Base-by-base conservation (phyloP, 2,329 filamentous ascomycete genomes). In the Xylaria sp. region DNA sequence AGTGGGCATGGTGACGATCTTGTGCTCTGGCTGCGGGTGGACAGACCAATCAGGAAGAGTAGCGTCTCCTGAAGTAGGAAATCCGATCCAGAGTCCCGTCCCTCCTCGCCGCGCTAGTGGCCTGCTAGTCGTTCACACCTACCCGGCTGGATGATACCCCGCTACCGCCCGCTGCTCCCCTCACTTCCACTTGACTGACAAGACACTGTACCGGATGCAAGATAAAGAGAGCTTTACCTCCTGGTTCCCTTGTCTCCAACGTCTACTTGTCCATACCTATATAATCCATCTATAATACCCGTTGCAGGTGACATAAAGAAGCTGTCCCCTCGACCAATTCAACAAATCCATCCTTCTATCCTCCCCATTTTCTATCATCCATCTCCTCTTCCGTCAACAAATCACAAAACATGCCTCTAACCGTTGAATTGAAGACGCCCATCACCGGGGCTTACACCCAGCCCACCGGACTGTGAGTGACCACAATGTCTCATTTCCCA, bases 391-490 rank as follows among this genome's bases (percentile, higher is more conserved):
- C 25, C 25, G 61, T 66, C 54, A 15, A 31, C 78, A 80, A 80
- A 23, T n/a, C 18, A 36, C 23, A 46, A 7, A 58, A 56, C 72
- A 85, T 85, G 83, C 70, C 80, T 80, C 76, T 90, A 75, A 85
- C 85, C 65, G 82, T 86, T 72, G 86, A 90, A 80, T 86, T 94
- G 77, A 88, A 90, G 83, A 93, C 91, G 75, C 91, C 92, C 67
- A 71, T 88, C 74, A 88, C 89, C 75, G 91, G 88, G 79, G 51
- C 80, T 70, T 88, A 87, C 80, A 81, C 84, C 76, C 88, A 90
- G 77, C 88, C 88, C 73, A 89, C 86, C 68, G 88, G 88, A 79
- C 82, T 90, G 88, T 90, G 82, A 80, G 88, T 82, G 25, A 36
- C 52, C 60, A 8, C 7, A 12, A 20, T 48, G 8, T 23, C n/a